Percentiles rank a stretch among this genome's conserved stretches.
Conservation (phyloP, 768 basidiomycete species). For the Hygrocybe punicea region DNA sequence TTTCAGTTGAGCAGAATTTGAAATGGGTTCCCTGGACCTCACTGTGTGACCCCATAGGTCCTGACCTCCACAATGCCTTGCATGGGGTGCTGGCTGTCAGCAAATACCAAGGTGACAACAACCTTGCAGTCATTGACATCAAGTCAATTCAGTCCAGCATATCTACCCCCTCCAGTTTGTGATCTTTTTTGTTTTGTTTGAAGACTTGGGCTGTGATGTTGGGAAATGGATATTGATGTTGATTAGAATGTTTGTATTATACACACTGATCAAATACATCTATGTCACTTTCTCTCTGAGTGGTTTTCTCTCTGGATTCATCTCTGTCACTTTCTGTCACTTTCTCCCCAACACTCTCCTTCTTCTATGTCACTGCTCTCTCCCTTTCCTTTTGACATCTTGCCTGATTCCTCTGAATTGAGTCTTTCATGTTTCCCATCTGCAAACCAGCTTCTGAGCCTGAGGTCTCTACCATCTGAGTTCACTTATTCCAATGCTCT, state of each 20-base stretch:
- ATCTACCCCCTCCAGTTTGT: not conserved
- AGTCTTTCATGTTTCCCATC: not conserved
- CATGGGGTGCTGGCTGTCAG: not conserved
- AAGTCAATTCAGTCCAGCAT: not conserved
- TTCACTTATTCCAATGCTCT: not conserved
- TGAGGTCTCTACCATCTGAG: not conserved
- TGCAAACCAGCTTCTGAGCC: not conserved
- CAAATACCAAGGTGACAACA: not conserved
- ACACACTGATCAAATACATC: not conserved
- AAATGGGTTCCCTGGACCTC: too few relatives aligned
- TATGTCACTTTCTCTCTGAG: not conserved
- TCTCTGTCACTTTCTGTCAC: not conserved
- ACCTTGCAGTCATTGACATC: not conserved
- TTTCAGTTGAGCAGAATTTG: too few relatives aligned
- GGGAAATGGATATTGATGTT: not conserved
- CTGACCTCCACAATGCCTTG: not conserved
- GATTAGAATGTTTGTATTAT: not conserved
- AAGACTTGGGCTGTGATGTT: not conserved
- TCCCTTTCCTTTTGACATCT: not conserved
- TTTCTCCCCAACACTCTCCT: not conserved
- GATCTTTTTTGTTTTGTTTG: not conserved
- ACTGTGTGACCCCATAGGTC: too few relatives aligned
- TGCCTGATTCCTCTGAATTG: not conserved
- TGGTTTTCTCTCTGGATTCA: not conserved
- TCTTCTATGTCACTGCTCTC: not conserved